Base-by-base conservation (phyloP, 75 land plant species). In the Picea sitchensis region DNA sequence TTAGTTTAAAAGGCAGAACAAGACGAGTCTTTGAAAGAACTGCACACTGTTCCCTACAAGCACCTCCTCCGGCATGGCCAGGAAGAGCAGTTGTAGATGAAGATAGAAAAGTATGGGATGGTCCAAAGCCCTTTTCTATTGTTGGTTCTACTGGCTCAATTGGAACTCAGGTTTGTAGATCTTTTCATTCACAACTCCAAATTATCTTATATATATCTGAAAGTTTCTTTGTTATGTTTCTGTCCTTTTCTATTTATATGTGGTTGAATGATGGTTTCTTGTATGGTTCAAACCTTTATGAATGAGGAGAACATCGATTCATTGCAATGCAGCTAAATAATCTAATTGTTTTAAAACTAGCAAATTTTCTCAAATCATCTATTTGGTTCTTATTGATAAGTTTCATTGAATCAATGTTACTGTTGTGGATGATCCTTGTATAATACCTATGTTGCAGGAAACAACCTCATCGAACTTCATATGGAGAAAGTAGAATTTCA, bases 81-180 rank as follows among this genome's bases (percentile, higher is more conserved):
- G 99, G 99, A 59, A 80, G 91, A 60, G 99, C 99, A 68, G 84
- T 90, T 83, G 80, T 75, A 14, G 95, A 91, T 65, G 83, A 86
- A 18, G 90, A 77, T 5, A 83, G 80, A 54, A 91, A 88, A 78
- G 76, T 74, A 30, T 90, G 91, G 92, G 92, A 88, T 80, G 99
- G 99, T 36, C 98, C 98, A 26, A 96, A 96, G 81, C 99, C 99
- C 54, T 89, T 96, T 69, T 96, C 99, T 0, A 81, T 96, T 61
- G 83, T 96, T 79, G 99, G 99, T 44, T 96, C 99, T 0, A 94
- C 99, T 64, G 99, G 99, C 58, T 96, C 99, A 9, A 96, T 96
- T 74, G 98, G 99, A 73, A 96, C 99, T 61, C 98, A 96, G 95
- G 99, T 96, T 74, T 47, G 31, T 18, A 31, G 21, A 74, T 21